These are phyloP conservation scores for Backusella australiensis DNA, from an alignment of 192 early-diverging fungal species.

Conservation along the genomic window DNA sequence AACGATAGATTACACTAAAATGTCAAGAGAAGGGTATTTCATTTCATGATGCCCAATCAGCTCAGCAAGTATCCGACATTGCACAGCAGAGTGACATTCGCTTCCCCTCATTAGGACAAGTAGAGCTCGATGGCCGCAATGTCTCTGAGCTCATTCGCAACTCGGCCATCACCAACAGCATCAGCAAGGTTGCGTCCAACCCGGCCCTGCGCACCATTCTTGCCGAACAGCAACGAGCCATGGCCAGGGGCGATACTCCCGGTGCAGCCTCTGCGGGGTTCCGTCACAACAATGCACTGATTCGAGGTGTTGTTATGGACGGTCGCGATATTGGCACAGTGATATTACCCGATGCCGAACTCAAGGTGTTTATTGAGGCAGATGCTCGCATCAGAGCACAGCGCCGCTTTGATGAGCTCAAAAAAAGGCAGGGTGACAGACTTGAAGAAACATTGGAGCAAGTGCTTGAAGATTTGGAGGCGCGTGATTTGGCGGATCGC, in stretches of 20 bases:
- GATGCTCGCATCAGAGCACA: slow-evolving; percentile 62
- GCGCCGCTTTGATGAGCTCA: slow-evolving; percentile 63
- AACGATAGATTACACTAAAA: slow-evolving; percentile 39
- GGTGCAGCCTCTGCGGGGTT: not conserved
- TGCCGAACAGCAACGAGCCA: slow-evolving; percentile 49
- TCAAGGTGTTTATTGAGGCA: slow-evolving; percentile 76
- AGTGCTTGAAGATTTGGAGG: slow-evolving; percentile 60
- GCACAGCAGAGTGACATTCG: slow-evolving; percentile 19
- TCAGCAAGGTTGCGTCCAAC: slow-evolving; percentile 61
- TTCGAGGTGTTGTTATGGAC: slow-evolving; percentile 77
- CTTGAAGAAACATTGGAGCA: slow-evolving; percentile 37
- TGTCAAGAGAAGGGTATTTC: slow-evolving; percentile 36
- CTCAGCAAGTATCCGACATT: slow-evolving; percentile 32
- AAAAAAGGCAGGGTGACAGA: slow-evolving; percentile 23
- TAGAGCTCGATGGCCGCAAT: slow-evolving; percentile 56
- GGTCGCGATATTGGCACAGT: slow-evolving; percentile 80
- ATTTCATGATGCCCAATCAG: slow-evolving; percentile 36
- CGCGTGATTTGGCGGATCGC: slow-evolving; percentile 66
- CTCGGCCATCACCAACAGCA: slow-evolving; percentile 50
- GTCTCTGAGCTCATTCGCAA: slow-evolving; percentile 63
- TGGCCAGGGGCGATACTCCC: slow-evolving; percentile 39
- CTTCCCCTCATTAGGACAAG: slow-evolving; percentile 16
- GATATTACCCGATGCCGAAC: slow-evolving; percentile 70
- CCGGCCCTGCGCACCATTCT: slow-evolving; percentile 51
- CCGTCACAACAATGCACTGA: not conserved